A percentile compares a stretch with the other conserved stretches of the same genome.
phyloP scores from a whole-genome alignment of 2,329 filamentous ascomycete genomes.

The Clarireedia monteithiana region DNA sequence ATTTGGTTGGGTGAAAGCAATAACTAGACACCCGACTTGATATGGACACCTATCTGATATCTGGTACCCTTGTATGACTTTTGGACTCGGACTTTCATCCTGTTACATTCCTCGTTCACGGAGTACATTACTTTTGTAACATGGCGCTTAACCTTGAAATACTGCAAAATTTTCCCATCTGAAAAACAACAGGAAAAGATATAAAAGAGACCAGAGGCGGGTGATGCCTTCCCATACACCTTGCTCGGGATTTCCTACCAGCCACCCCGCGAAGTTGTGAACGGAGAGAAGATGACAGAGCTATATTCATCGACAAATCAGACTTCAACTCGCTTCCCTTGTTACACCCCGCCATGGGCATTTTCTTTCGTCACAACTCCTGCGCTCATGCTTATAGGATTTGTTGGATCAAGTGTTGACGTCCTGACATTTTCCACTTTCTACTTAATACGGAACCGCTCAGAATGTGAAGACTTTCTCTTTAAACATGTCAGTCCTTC shows the following conservation, averaged over 20 bases:
- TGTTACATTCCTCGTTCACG: not conserved
- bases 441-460: not conserved
- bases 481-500: conserved; percentile 8
- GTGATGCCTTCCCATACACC: too few species aligned
- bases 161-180: not conserved
- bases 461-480: not conserved
- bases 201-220: too few species aligned
- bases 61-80: not conserved
- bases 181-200: too few species aligned
- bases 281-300: too few species aligned
- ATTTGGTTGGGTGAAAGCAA: not conserved
- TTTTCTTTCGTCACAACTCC: not conserved
- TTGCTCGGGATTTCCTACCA: too few species aligned
- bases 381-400: not conserved
- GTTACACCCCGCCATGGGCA: not conserved
- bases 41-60: not conserved
- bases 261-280: too few species aligned
- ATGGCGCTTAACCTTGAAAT: not conserved
- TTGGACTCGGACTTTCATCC: not conserved
- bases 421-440: not conserved
- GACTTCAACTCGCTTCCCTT: not conserved
- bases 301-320: too few species aligned
- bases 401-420: not conserved
- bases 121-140: not conserved
- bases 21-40: not conserved